Conservation (phyloP, 345 rosid genomes). For the Aquilaria sinensis region DNA sequence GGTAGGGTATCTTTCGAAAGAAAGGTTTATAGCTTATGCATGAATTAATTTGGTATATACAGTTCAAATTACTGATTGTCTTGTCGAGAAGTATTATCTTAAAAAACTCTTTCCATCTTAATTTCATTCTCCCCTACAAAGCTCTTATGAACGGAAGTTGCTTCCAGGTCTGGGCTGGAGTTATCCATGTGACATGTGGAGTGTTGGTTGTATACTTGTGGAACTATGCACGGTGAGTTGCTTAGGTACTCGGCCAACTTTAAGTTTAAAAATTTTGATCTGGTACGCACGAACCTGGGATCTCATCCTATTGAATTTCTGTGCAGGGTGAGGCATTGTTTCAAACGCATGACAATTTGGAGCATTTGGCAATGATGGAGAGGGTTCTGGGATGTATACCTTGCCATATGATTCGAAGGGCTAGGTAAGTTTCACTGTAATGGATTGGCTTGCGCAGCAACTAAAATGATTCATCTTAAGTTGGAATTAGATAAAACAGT, state of each 20-base stretch:
- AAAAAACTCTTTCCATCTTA: too few relatives aligned
- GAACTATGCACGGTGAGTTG: slow-evolving; percentile 66
- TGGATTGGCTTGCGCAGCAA: too few relatives aligned
- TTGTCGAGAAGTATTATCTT: too few relatives aligned
- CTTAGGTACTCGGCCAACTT: not conserved
- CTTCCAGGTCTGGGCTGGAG: slow-evolving; percentile 79
- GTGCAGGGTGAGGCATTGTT: slow-evolving; percentile 71
- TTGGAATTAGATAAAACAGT: too few relatives aligned
- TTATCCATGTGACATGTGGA: slow-evolving; percentile 87
- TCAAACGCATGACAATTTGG: slow-evolving; percentile 82
- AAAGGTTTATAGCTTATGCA: too few relatives aligned
- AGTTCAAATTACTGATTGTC: too few relatives aligned
- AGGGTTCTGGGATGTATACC: slow-evolving; percentile 65
- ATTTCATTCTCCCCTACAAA: too few relatives aligned
- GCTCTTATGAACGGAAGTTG: not conserved
- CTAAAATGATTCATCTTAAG: too few relatives aligned
- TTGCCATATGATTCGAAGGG: slow-evolving; percentile 49
- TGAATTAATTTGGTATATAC: too few relatives aligned
- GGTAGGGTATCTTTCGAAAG: too few relatives aligned
- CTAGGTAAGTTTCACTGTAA: slow-evolving; percentile 27
- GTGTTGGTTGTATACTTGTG: slow-evolving; percentile 70
- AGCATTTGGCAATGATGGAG: slow-evolving; percentile 89
- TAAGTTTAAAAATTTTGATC: not conserved
- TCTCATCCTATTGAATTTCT: slow-evolving; percentile 7
- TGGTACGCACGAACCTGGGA: not conserved